Percentiles rank a stretch among this genome's conserved stretches.
Evolutionary conservation across 1,139 yeast species (phyloP).

Genomic region (Kluyveromyces marxianus): DNA sequence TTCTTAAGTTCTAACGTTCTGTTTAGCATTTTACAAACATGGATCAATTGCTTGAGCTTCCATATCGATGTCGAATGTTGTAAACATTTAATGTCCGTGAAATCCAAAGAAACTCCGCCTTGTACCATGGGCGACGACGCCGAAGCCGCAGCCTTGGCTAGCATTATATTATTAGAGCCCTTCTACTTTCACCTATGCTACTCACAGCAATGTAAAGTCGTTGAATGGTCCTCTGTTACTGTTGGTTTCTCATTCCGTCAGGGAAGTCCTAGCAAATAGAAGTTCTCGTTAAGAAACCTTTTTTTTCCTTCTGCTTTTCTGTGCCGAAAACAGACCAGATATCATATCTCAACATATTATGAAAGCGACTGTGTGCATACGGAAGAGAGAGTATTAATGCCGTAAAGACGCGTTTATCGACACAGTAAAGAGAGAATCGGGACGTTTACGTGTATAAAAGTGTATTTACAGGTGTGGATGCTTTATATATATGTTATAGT

Average conservation of each 20-base stretch:
- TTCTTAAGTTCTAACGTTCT: slow-evolving; percentile 17
- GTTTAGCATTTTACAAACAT: slow-evolving; percentile 18
- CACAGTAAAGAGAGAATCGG: neutral
- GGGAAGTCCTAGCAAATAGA: no score
- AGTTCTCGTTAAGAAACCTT: neutral
- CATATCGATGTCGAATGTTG: slow-evolving; percentile 23
- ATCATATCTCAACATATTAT: no score
- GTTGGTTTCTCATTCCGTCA: no score
- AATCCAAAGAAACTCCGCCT: slow-evolving; percentile 19
- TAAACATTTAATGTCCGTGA: slow-evolving; percentile 23
- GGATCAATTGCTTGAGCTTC: slow-evolving; percentile 19
- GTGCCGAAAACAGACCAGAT: no score
- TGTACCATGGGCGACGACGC: slow-evolving; percentile 15
- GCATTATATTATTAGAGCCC: slow-evolving; percentile 10
- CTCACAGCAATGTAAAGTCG: no score
- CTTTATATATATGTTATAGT: slow-evolving; percentile 41
- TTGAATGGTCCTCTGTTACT: no score
- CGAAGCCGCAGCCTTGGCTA: slow-evolving; percentile 27
- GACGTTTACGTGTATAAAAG: neutral
- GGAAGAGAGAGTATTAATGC: no score
- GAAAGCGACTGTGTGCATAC: no score
- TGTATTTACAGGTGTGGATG: no score
- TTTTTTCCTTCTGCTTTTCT: slow-evolving; percentile 5
- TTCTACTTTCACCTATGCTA: neutral
- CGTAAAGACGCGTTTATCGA: no score